Conservation (phyloP, 805 yeast species). For the Pichia nanzhaoensis region DNA sequence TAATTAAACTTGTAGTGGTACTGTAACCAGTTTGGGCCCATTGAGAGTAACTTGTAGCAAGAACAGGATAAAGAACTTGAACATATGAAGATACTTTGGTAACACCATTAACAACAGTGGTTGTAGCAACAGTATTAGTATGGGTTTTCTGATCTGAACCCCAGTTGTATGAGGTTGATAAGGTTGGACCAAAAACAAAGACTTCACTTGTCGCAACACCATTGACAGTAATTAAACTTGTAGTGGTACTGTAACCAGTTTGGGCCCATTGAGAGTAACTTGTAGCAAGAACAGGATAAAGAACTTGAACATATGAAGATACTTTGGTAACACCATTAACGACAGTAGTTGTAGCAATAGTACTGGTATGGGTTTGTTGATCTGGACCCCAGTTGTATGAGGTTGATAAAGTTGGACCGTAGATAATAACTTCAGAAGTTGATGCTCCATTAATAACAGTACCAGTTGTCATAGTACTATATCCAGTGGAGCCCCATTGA, state of each 20-base stretch:
- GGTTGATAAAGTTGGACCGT: not conserved
- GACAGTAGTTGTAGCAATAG: not conserved
- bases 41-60: not conserved
- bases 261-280: not conserved
- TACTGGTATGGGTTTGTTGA: not conserved
- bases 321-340: not conserved
- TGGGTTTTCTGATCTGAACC: not conserved
- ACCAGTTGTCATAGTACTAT: not conserved
- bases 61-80: not conserved
- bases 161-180: not conserved
- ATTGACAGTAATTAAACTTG: not conserved
- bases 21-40: not conserved
- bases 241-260: not conserved
- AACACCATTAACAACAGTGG: not conserved
- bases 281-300: too few species aligned
- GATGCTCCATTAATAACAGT: not conserved
- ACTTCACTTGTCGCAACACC: not conserved
- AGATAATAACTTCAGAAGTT: not conserved
- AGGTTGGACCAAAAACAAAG: not conserved
- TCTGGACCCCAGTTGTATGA: not conserved
- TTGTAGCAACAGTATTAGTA: not conserved
- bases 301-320: not conserved
- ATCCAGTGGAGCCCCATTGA: not conserved
- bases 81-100: not conserved
- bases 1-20: not conserved